Evolutionary conservation across 495 filamentous ascomycete genomes (phyloP), one percentile per base, ranked within the genome.

Genomic region (Oleoguttula mirabilis): DNA sequence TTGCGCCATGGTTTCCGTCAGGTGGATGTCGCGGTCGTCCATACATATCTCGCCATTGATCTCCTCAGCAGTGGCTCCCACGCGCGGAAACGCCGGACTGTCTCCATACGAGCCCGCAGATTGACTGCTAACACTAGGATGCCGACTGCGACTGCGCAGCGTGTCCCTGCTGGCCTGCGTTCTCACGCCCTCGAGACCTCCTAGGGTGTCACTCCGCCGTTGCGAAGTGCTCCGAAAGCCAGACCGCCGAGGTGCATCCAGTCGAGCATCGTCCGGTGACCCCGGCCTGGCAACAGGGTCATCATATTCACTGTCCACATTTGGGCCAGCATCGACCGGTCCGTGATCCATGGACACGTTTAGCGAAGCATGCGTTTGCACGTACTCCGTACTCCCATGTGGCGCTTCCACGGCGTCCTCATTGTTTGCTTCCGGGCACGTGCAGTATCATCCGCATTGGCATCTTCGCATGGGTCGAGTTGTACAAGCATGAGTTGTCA

Each of bases 311-410:
- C 5, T 33, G 15, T 36, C 44, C 10, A 3, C 45, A 14, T 39
- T 40, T 17, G 49, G 49, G 4, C 24, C 49, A 17, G 31, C 43
- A 24, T 52, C 49, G 2, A 44, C 40, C 6, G 49, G 49, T 11
- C 49, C 49, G n/a, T 36, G 32, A 23, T 52, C 49, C 44, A 52
- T 52, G 2, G 32, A 33, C 30, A n/a, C 32, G 22, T 39, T 10
- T 36, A 35, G 20, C 21, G 31, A 43, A 15, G n/a, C 19, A 24
- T 23, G 20, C 25, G 10, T n/a, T n/a, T n/a, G n/a, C n/a, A n/a
- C n/a, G n/a, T n/a, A n/a, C n/a, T n/a, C n/a, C n/a, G n/a, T n/a
- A n/a, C n/a, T n/a, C n/a, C n/a, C n/a, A n/a, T n/a, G n/a, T n/a
- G n/a, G n/a, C n/a, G n/a, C n/a, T n/a, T n/a, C n/a, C n/a, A n/a